These are phyloP conservation scores for Middelhovenomyces tepae DNA, from an alignment of 805 yeast species.

Conservation along the genomic window DNA sequence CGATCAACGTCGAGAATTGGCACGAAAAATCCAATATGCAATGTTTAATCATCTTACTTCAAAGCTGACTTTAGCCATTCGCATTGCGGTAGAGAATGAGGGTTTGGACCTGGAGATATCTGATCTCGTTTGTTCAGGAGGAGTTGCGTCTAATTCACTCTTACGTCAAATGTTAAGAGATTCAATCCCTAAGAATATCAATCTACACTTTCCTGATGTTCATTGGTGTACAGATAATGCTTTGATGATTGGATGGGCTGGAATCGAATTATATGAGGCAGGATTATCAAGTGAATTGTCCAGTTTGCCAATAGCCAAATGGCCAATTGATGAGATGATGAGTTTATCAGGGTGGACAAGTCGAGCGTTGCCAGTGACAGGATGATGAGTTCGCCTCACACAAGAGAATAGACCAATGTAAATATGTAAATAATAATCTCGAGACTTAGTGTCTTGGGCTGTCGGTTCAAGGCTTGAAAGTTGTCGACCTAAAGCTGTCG, in stretches of 20 bases:
- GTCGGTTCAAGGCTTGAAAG: too few relatives aligned
- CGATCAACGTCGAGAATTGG: slow-evolving; percentile 13
- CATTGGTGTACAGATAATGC: slow-evolving; percentile 89
- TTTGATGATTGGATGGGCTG: slow-evolving; percentile 96
- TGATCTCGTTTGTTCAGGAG: slow-evolving; percentile 81
- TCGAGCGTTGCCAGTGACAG: slow-evolving; percentile 5
- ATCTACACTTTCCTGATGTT: slow-evolving; percentile 61
- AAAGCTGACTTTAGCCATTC: slow-evolving; percentile 47
- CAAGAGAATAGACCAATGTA: background rate
- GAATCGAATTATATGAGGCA: slow-evolving; percentile 71
- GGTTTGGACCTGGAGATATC: slow-evolving; percentile 9
- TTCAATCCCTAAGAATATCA: slow-evolving; percentile 7
- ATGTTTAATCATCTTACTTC: slow-evolving; percentile 66
- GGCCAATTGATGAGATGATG: slow-evolving; percentile 62
- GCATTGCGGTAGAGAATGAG: slow-evolving; percentile 23
- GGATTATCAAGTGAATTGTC: slow-evolving; percentile 42
- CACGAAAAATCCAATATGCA: slow-evolving; percentile 42
- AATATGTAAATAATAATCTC: too few relatives aligned
- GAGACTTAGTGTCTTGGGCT: too few relatives aligned
- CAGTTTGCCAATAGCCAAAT: slow-evolving; percentile 61
- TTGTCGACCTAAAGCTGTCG: too few relatives aligned
- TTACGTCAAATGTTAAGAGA: slow-evolving; percentile 22
- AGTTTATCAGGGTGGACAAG: slow-evolving; percentile 50
- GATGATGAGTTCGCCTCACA: slow-evolving; percentile 4
- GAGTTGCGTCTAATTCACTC: slow-evolving; percentile 44